Conservation (phyloP, 805 yeast genomes). For the Jamesozyma jinghongensis region DNA sequence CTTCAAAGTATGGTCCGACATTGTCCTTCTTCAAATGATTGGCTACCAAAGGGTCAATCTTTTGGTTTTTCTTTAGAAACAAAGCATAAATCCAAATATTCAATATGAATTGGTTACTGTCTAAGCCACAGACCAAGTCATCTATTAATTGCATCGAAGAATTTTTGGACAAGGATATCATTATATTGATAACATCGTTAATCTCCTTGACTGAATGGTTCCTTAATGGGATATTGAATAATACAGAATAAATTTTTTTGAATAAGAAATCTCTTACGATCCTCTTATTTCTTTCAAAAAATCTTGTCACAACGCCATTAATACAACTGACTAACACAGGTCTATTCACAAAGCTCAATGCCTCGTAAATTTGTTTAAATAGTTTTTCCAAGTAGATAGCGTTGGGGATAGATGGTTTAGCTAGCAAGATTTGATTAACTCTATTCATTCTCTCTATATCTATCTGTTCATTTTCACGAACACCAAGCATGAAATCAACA, state of each 20-base stretch:
- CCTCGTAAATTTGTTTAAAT: slow-evolving; percentile 52
- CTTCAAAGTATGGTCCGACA: slow-evolving; percentile 21
- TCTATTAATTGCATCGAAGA: slow-evolving; percentile 30
- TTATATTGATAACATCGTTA: slow-evolving; percentile 55
- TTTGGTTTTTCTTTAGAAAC: slow-evolving; percentile 28
- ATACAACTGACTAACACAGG: slow-evolving; percentile 52
- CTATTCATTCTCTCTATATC: slow-evolving; percentile 57
- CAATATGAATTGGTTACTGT: slow-evolving; percentile 20
- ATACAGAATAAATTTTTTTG: slow-evolving; percentile 37
- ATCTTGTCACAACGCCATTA: slow-evolving; percentile 42
- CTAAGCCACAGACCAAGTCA: slow-evolving; percentile 19
- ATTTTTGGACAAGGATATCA: slow-evolving; percentile 51
- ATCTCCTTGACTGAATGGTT: slow-evolving; percentile 40
- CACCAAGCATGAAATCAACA: slow-evolving; percentile 68
- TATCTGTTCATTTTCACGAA: slow-evolving; percentile 57
- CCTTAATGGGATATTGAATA: slow-evolving; percentile 28
- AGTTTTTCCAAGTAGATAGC: slow-evolving; percentile 47
- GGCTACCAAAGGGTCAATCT: slow-evolving; percentile 10
- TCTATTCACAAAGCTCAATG: slow-evolving; percentile 50
- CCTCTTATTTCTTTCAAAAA: slow-evolving; percentile 41
- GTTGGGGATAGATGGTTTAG: slow-evolving; percentile 50
- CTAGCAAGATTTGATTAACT: slow-evolving; percentile 54
- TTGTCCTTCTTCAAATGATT: slow-evolving; percentile 5
- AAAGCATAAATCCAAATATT: slow-evolving; percentile 33
- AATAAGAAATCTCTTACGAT: slow-evolving; percentile 55